phyloP scores from a whole-genome alignment of 345 rosid genomes.

The Hirschfeldia incana region DNA sequence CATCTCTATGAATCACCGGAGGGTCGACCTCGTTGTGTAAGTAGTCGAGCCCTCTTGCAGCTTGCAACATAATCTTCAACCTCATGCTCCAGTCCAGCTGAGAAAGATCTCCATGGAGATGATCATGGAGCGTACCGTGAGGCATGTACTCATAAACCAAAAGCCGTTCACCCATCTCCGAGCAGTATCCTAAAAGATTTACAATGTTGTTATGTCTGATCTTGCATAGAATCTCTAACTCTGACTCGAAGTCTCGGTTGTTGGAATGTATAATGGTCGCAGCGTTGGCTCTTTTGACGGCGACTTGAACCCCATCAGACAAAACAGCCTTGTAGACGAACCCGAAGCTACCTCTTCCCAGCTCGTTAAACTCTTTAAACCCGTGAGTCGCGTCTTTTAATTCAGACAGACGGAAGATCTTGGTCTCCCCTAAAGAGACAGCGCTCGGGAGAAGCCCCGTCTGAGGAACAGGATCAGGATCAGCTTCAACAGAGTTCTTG shows the following conservation, averaged over 20 bases:
- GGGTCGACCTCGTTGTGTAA: slow-evolving; percentile 74
- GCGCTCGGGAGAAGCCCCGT: slow-evolving; percentile 40
- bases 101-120: slow-evolving; percentile 77
- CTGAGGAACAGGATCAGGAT: slow-evolving; percentile 43
- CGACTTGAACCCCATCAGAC: slow-evolving; percentile 83
- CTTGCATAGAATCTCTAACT: slow-evolving; percentile 74
- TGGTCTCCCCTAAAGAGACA: slow-evolving; percentile 64
- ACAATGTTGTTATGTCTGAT: slow-evolving; percentile 77
- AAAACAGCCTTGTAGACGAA: slow-evolving; percentile 87
- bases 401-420: slow-evolving; percentile 76
- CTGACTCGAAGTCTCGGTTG: slow-evolving; percentile 76
- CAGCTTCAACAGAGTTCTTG: slow-evolving; percentile 54
- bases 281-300: slow-evolving; percentile 91
- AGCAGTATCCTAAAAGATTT: slow-evolving; percentile 79
- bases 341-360: slow-evolving; percentile 89
- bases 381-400: slow-evolving; percentile 92
- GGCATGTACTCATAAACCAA: slow-evolving; percentile 91
- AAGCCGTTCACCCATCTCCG: slow-evolving; percentile 89
- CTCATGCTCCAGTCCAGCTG: slow-evolving; percentile 77
- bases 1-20: slow-evolving; percentile 66
- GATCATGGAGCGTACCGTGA: slow-evolving; percentile 82
- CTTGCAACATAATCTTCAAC: slow-evolving; percentile 68
- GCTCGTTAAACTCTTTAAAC: slow-evolving; percentile 87
- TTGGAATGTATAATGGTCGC: slow-evolving; percentile 88
- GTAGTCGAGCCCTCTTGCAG: slow-evolving; percentile 83